Conservation (phyloP, 23 red algal genomes). For the Agarophyton chilense region DNA sequence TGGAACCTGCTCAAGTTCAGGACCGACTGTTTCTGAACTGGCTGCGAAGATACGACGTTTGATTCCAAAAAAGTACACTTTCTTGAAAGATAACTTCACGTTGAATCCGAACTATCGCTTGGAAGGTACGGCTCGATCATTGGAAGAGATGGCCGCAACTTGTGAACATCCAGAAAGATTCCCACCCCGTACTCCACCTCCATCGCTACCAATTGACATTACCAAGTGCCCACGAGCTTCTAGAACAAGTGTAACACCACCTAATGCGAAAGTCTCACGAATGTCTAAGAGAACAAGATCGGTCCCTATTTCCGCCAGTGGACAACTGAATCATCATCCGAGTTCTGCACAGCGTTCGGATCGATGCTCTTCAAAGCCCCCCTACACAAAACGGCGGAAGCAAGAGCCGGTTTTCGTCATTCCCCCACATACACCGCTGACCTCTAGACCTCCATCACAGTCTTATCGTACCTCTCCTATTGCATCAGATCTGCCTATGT, state of each 20-base stretch:
- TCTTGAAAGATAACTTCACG: background rate
- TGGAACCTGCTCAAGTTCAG: background rate
- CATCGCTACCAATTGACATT: background rate
- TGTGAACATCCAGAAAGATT: conserved; percentile 9
- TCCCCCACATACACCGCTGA: background rate
- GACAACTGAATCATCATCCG: too few species aligned
- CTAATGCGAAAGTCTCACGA: background rate
- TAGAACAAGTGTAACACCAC: background rate
- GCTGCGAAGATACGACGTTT: background rate
- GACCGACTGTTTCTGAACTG: background rate
- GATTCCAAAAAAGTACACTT: background rate
- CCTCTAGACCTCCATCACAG: background rate
- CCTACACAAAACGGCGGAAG: background rate
- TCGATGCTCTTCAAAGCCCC: background rate
- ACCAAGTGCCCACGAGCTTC: background rate
- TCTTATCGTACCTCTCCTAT: background rate
- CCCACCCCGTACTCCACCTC: background rate
- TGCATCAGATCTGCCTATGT: background rate
- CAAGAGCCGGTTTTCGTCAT: background rate
- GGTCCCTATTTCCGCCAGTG: background rate
- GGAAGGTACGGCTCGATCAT: conserved; percentile 9
- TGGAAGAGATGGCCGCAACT: background rate
- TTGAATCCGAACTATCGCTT: conserved; percentile 4
- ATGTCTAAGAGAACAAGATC: background rate
- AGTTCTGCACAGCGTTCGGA: background rate